These are phyloP conservation scores for Colletotrichum godetiae DNA, from an alignment of 2,329 filamentous ascomycete genomes.

Conservation along the genomic window DNA sequence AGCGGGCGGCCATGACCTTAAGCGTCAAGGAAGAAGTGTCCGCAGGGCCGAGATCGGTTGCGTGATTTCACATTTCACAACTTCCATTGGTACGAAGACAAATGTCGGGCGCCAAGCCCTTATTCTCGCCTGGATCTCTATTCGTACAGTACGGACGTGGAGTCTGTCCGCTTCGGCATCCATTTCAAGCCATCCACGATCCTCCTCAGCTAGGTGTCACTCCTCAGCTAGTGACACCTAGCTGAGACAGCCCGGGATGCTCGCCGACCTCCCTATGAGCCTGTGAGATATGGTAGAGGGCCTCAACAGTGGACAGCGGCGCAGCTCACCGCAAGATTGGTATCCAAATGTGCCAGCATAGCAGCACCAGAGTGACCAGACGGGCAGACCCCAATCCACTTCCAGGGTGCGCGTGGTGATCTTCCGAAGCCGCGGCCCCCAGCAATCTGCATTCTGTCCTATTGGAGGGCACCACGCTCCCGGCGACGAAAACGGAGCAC, in stretches of 20 bases:
- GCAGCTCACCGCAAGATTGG: conserved; percentile 27
- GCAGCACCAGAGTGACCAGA: neutral
- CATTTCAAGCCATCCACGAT: neutral
- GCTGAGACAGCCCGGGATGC: conserved; percentile 21
- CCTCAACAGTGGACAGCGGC: neutral
- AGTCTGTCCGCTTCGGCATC: neutral
- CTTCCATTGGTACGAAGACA: neutral
- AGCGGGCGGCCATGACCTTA: neutral
- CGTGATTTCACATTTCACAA: conserved; percentile 20
- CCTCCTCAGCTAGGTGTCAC: neutral
- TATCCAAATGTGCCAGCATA: neutral
- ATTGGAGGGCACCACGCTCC: conserved; percentile 19
- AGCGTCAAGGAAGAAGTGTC: neutral
- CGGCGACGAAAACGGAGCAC: conserved; percentile 9
- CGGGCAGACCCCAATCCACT: conserved; percentile 1
- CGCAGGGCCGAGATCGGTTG: conserved; percentile 25
- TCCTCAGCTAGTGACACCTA: neutral
- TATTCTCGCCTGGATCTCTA: neutral
- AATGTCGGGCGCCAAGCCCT: neutral
- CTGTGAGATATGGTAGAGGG: neutral
- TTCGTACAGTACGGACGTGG: neutral
- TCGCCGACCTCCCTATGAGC: conserved; percentile 1
- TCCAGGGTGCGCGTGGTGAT: conserved; percentile 30
- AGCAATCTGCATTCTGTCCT: neutral
- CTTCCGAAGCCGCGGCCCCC: conserved; percentile 8